Percentiles rank a stretch among this genome's conserved stretches.
Conservation (phyloP, 176 grass and related monocot species). For the Eremochloa ophiuroides region DNA sequence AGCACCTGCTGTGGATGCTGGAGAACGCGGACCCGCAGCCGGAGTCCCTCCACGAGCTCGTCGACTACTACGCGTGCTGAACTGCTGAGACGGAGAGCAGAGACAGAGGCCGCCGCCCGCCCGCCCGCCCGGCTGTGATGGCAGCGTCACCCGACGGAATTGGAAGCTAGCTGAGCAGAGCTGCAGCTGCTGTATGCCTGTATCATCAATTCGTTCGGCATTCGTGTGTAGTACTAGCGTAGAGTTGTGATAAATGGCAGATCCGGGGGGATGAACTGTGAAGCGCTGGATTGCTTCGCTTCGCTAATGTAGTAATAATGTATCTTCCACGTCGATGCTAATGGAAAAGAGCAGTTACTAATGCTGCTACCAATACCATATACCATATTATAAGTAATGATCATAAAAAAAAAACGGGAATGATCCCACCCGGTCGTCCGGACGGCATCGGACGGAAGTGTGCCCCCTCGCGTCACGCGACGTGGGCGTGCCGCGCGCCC, state of each 20-base stretch:
- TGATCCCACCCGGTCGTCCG: no score
- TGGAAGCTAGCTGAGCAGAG: neutral
- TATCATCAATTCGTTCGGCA: neutral
- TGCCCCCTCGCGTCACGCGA: no score
- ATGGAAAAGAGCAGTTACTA: no score
- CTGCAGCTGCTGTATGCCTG: no score
- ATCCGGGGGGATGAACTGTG: neutral
- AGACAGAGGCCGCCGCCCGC: neutral
- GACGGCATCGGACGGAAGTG: no score
- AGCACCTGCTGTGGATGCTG: slow-evolving; percentile 84
- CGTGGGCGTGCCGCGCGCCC: no score
- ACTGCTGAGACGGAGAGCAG: slow-evolving; percentile 22
- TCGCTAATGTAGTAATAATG: no score
- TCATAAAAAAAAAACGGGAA: no score
- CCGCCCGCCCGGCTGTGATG: neutral
- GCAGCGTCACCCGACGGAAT: neutral
- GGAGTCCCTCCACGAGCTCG: slow-evolving; percentile 70
- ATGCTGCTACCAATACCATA: neutral
- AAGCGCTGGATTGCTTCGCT: neutral
- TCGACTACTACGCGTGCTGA: slow-evolving; percentile 76
- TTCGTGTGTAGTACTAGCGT: neutral
- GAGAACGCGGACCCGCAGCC: slow-evolving; percentile 68
- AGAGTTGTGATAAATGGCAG: neutral
- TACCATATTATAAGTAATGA: neutral
- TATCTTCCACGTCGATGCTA: neutral